These are phyloP conservation scores for Persicaria tinctoria DNA, from an alignment of 148 eudicot genomes.

Conservation along the genomic window DNA sequence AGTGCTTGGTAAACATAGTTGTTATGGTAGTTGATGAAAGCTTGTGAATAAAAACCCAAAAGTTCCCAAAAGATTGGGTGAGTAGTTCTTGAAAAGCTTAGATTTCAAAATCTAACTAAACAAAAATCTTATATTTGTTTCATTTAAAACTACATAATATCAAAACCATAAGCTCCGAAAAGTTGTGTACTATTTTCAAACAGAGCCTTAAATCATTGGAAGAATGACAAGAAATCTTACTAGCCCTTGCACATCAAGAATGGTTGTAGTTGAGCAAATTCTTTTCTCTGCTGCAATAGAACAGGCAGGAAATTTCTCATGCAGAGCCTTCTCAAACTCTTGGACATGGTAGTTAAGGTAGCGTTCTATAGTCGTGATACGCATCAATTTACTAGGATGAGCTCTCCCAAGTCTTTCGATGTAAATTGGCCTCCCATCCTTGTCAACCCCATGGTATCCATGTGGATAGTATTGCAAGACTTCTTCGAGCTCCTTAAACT, in stretches of 20 bases:
- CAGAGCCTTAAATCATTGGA: not conserved
- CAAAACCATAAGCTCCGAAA: too few relatives aligned
- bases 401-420: slow-evolving; percentile 76
- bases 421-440: slow-evolving; percentile 78
- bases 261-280: slow-evolving; percentile 65
- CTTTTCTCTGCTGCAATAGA: slow-evolving; percentile 70
- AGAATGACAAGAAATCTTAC: slow-evolving; percentile 24
- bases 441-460: slow-evolving; percentile 85
- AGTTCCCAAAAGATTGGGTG: too few relatives aligned
- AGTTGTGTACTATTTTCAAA: too few relatives aligned
- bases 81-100: too few relatives aligned
- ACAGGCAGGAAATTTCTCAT: slow-evolving; percentile 80
- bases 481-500: slow-evolving; percentile 63
- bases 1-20: too few relatives aligned
- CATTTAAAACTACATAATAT: too few relatives aligned
- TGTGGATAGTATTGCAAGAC: slow-evolving; percentile 75
- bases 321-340: slow-evolving; percentile 66
- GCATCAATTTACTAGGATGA: slow-evolving; percentile 67
- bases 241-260: slow-evolving; percentile 82
- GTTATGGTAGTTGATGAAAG: too few relatives aligned
- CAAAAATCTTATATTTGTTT: too few relatives aligned
- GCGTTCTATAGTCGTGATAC: slow-evolving; percentile 57
- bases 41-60: too few relatives aligned
- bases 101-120: too few relatives aligned
- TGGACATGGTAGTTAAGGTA: slow-evolving; percentile 74